Evolutionary conservation across 2,329 filamentous ascomycete genomes (phyloP).

Genomic region (Claviceps monticola): DNA sequence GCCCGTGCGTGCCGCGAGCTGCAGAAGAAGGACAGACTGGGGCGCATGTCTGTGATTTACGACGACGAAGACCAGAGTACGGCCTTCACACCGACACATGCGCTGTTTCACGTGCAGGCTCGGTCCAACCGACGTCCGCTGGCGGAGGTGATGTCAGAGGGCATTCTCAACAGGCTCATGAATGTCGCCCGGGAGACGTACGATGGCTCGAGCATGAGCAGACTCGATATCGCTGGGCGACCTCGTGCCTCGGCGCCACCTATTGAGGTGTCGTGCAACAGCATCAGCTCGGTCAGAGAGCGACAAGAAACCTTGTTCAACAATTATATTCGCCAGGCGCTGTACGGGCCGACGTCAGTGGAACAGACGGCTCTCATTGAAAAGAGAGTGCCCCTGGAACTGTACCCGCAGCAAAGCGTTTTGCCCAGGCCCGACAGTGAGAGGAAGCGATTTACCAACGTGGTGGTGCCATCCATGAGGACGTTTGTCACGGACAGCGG

Average conservation of each 20-base stretch:
- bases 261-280: constrained; percentile 64
- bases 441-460: constrained; percentile 77
- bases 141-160: constrained; percentile 56
- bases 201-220: constrained; percentile 54
- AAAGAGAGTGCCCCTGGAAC: constrained; percentile 51
- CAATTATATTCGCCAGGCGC: constrained; percentile 52
- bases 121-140: constrained; percentile 53
- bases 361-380: constrained; percentile 66
- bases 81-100: constrained; percentile 56
- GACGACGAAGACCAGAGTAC: constrained; percentile 44
- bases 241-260: constrained; percentile 76
- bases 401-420: constrained; percentile 49
- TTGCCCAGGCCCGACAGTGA: constrained; percentile 68
- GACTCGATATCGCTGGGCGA: constrained; percentile 68
- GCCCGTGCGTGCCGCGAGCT: constrained; percentile 54
- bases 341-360: constrained; percentile 51
- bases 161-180: constrained; percentile 60
- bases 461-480: constrained; percentile 88
- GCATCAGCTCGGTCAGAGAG: constrained; percentile 50
- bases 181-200: constrained; percentile 60
- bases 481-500: constrained; percentile 96
- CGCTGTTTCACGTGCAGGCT: constrained; percentile 68
- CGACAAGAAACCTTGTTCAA: constrained; percentile 70
- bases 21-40: constrained; percentile 43
- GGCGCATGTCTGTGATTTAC: constrained; percentile 55